These are phyloP conservation scores for Salix suchowensis DNA, from an alignment of 345 rosid species.

Conservation along the genomic window DNA sequence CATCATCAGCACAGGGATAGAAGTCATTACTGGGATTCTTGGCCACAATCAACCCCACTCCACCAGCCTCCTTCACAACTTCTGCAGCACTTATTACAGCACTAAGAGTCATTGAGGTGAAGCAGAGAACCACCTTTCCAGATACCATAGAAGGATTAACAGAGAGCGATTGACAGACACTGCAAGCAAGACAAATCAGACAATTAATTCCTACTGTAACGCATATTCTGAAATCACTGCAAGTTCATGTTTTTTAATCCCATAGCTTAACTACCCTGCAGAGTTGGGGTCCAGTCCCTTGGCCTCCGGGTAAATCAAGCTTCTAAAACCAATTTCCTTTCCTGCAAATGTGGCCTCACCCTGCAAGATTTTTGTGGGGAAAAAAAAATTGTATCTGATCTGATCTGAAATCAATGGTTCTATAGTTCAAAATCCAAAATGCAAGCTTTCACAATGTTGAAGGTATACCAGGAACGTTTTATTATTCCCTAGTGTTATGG, in stretches of 20 bases:
- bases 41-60: slow-evolving; percentile 37
- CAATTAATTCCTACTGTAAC: not conserved
- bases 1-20: slow-evolving; percentile 20
- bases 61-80: slow-evolving; percentile 25
- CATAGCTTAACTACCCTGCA: not conserved
- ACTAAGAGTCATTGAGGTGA: slow-evolving; percentile 9
- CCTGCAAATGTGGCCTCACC: slow-evolving; percentile 32
- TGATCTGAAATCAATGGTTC: too few relatives aligned
- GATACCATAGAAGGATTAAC: slow-evolving; percentile 9
- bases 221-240: not conserved
- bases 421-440: too few relatives aligned
- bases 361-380: slow-evolving; percentile 2
- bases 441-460: not conserved
- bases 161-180: slow-evolving; percentile 13
- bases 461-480: slow-evolving; percentile 2
- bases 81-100: slow-evolving; percentile 22
- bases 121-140: slow-evolving; percentile 37
- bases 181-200: not conserved
- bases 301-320: slow-evolving; percentile 35
- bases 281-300: slow-evolving; percentile 7
- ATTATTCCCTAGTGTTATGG: slow-evolving; percentile 15
- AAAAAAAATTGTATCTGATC: not conserved
- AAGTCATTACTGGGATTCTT: slow-evolving; percentile 25
- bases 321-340: slow-evolving; percentile 20
- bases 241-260: not conserved